Percentiles rank a stretch among this genome's conserved stretches.
These are phyloP conservation scores for Xylaria sp. DNA, from an alignment of 2,329 filamentous ascomycete species.

Conservation along the genomic window DNA sequence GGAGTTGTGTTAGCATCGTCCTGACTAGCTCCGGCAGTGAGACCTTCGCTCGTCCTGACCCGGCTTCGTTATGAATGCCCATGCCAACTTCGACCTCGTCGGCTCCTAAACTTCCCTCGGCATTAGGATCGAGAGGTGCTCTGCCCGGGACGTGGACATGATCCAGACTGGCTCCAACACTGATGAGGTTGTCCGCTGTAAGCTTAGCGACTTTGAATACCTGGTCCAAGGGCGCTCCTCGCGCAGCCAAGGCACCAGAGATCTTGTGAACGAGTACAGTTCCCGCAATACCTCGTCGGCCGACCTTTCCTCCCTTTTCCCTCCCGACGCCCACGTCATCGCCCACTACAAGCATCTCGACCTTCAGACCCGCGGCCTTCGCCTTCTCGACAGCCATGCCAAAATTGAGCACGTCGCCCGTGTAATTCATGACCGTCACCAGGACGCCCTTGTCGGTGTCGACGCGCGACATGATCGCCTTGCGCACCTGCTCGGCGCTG, in stretches of 20 bases:
- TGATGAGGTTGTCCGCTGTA: constrained; percentile 77
- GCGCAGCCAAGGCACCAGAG: constrained; percentile 79
- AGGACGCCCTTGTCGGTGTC: constrained; percentile 75
- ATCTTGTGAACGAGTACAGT: constrained; percentile 93
- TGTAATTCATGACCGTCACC: constrained; percentile 96
- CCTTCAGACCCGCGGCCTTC: constrained; percentile 74
- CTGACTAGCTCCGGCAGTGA: constrained; percentile 60
- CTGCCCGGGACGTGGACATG: constrained; percentile 95
- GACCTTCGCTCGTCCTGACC: constrained; percentile 58
- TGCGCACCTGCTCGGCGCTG: constrained; percentile 79
- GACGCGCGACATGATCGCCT: constrained; percentile 75
- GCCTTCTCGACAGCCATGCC: constrained; percentile 94
- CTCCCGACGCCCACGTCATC: constrained; percentile 92
- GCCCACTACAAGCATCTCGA: constrained; percentile 89
- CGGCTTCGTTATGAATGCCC: constrained; percentile 78
- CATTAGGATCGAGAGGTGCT: constrained; percentile 52
- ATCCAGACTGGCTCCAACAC: constrained; percentile 82
- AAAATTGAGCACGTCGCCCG: constrained; percentile 88
- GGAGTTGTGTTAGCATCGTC: constrained; percentile 72
- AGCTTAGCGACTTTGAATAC: constrained; percentile 75
- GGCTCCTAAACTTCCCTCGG: constrained; percentile 60
- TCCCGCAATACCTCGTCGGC: constrained; percentile 86
- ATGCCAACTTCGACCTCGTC: constrained; percentile 72
- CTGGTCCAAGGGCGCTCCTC: constrained; percentile 69
- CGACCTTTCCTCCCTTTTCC: constrained; percentile 85